phyloP scores from a whole-genome alignment of 2,329 filamentous ascomycete species.

The Lomentospora prolificans region DNA sequence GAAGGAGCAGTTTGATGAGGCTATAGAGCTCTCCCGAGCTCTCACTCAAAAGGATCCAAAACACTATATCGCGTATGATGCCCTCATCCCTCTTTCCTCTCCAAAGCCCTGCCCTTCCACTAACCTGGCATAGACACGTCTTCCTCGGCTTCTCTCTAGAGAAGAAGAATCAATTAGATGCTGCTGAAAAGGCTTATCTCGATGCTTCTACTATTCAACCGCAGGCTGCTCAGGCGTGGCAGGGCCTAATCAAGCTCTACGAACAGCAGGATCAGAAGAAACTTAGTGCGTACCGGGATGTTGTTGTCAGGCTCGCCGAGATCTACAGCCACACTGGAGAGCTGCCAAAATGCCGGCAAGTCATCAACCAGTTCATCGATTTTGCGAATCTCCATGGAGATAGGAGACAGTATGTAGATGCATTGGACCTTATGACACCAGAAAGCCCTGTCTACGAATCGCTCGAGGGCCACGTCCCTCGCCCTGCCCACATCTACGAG shows the following conservation, averaged over 20 bases:
- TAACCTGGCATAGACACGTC: constrained; percentile 47
- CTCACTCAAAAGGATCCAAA: constrained; percentile 63
- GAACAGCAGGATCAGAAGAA: constrained; percentile 64
- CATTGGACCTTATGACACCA: constrained; percentile 68
- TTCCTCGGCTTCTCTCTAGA: constrained; percentile 80
- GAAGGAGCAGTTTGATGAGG: constrained; percentile 68
- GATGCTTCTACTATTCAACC: constrained; percentile 63
- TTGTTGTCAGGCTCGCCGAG: constrained; percentile 59
- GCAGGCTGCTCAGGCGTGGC: constrained; percentile 76
- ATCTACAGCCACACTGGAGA: constrained; percentile 61
- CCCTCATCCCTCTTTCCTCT: background rate
- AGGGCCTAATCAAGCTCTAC: constrained; percentile 78
- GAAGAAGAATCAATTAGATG: constrained; percentile 59
- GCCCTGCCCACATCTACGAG: constrained; percentile 71
- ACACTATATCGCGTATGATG: constrained; percentile 69
- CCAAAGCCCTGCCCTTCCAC: background rate
- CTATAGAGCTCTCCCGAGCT: constrained; percentile 56
- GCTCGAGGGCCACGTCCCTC: constrained; percentile 74
- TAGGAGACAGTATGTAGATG: constrained; percentile 62
- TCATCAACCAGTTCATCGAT: constrained; percentile 70
- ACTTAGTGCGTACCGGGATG: constrained; percentile 52
- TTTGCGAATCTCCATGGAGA: constrained; percentile 66
- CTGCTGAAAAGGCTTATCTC: constrained; percentile 68
- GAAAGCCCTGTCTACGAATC: constrained; percentile 70
- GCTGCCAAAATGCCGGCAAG: constrained; percentile 52